phyloP scores from a whole-genome alignment of 1,139 yeast genomes.

The Diutina scorzettiae region DNA sequence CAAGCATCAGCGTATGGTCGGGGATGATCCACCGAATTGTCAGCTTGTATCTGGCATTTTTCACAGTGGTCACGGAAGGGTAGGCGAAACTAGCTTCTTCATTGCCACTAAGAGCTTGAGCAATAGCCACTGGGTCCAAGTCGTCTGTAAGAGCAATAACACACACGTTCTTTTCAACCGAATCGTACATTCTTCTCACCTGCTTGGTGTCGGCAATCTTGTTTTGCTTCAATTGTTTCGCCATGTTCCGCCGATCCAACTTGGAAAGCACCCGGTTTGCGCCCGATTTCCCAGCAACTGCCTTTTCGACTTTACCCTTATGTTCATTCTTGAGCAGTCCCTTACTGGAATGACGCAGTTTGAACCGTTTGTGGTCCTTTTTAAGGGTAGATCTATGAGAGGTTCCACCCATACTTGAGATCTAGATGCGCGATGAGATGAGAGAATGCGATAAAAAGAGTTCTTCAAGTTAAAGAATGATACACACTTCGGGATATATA shows the following conservation, averaged over 20 bases:
- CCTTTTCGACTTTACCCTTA: slow-evolving; percentile 83
- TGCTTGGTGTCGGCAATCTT: slow-evolving; percentile 47
- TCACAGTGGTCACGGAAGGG: slow-evolving; percentile 39
- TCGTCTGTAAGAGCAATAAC: slow-evolving; percentile 72
- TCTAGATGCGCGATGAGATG: neutral
- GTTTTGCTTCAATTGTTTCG: slow-evolving; percentile 65
- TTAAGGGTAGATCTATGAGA: slow-evolving; percentile 77
- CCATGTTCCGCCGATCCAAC: slow-evolving; percentile 63
- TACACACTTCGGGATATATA: too few species aligned
- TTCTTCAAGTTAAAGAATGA: too few species aligned
- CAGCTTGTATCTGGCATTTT: slow-evolving; percentile 58
- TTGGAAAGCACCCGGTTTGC: slow-evolving; percentile 37
- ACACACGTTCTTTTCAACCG: slow-evolving; percentile 76
- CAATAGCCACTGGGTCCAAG: slow-evolving; percentile 44
- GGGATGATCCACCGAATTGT: slow-evolving; percentile 69
- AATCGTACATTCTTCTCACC: slow-evolving; percentile 63
- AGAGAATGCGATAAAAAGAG: neutral
- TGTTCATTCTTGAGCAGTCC: slow-evolving; percentile 67
- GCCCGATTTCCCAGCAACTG: slow-evolving; percentile 13
- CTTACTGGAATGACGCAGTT: slow-evolving; percentile 85
- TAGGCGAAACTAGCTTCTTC: slow-evolving; percentile 18
- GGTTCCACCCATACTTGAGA: slow-evolving; percentile 34
- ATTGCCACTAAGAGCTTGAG: slow-evolving; percentile 28
- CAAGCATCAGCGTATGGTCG: slow-evolving; percentile 49
- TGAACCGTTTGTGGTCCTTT: slow-evolving; percentile 80